A percentile compares a stretch with the other conserved stretches of the same genome.
phyloP scores from a whole-genome alignment of 768 basidiomycete genomes.

The Termitomyces sp. region DNA sequence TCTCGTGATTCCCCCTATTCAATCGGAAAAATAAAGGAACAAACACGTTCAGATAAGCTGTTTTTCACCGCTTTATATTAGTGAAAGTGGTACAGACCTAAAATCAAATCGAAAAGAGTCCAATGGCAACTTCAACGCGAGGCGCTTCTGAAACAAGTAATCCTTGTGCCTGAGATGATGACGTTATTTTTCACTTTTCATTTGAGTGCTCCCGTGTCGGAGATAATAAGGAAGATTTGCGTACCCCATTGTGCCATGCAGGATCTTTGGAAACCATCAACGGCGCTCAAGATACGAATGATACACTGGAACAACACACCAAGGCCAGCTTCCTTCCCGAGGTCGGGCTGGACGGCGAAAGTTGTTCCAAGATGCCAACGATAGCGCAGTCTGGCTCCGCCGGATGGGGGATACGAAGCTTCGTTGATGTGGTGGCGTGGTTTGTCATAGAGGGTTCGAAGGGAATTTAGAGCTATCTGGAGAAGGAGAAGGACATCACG shows the following conservation, averaged over 20 bases:
- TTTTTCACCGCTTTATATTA: neutral
- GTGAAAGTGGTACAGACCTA: constrained; percentile 42
- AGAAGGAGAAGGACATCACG: neutral
- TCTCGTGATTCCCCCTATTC: constrained; percentile 72
- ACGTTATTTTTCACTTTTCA: constrained; percentile 16
- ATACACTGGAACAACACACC: constrained; percentile 33
- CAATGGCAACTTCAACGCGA: constrained; percentile 57
- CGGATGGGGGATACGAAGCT: constrained; percentile 47
- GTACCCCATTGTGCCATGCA: constrained; percentile 79
- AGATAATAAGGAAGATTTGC: constrained; percentile 23
- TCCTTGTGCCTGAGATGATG: constrained; percentile 64
- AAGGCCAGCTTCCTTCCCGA: constrained; percentile 58
- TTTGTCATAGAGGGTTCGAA: constrained; percentile 12
- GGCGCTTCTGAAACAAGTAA: constrained; percentile 73
- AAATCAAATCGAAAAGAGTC: constrained; percentile 90
- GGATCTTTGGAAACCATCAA: constrained; percentile 42
- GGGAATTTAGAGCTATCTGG: neutral
- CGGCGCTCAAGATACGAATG: constrained; percentile 6
- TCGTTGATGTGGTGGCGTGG: constrained; percentile 37
- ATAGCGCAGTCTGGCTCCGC: constrained; percentile 36
- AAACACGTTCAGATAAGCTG: neutral
- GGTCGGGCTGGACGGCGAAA: constrained; percentile 42
- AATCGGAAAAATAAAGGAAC: neutral
- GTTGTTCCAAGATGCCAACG: constrained; percentile 59
- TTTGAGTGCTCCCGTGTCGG: constrained; percentile 14